Conservation (phyloP, 2,329 filamentous ascomycete genomes). For the Onygenales sp. region DNA sequence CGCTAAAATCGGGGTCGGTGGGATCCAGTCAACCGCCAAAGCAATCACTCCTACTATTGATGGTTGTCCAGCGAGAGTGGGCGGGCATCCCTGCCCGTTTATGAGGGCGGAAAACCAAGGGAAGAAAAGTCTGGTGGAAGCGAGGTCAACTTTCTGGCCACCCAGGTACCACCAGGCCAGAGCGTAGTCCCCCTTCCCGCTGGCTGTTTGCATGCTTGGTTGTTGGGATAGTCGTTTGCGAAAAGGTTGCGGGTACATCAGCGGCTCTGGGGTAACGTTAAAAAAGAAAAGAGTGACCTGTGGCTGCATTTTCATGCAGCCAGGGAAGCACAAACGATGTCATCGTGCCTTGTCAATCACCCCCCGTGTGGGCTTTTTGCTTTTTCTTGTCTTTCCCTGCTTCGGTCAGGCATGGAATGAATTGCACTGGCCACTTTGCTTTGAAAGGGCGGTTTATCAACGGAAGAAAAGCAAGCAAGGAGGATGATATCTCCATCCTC, state of each 20-base stretch:
- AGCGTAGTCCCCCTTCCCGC: background rate
- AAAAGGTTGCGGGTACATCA: background rate
- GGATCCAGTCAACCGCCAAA: background rate
- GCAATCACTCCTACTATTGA: background rate
- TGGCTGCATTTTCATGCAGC: background rate
- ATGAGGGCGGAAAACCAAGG: background rate
- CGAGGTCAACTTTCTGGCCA: too few species aligned
- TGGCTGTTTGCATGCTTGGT: background rate
- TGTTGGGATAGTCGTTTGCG: too few species aligned
- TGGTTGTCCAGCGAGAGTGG: background rate
- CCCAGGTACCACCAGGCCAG: too few species aligned
- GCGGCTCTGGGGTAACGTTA: background rate
- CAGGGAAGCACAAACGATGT: background rate
- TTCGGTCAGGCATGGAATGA: background rate
- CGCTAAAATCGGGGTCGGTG: background rate
- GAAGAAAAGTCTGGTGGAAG: too few species aligned
- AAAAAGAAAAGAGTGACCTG: background rate
- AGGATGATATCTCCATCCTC: too few species aligned
- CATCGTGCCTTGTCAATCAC: background rate
- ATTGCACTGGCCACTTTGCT: background rate
- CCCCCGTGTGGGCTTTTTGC: background rate
- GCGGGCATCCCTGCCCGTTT: background rate
- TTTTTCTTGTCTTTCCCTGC: background rate
- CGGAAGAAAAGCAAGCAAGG: too few species aligned
- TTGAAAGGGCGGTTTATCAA: too few species aligned